Conservation (phyloP, 1,139 yeast genomes). For the Debaryomyces sp. region DNA sequence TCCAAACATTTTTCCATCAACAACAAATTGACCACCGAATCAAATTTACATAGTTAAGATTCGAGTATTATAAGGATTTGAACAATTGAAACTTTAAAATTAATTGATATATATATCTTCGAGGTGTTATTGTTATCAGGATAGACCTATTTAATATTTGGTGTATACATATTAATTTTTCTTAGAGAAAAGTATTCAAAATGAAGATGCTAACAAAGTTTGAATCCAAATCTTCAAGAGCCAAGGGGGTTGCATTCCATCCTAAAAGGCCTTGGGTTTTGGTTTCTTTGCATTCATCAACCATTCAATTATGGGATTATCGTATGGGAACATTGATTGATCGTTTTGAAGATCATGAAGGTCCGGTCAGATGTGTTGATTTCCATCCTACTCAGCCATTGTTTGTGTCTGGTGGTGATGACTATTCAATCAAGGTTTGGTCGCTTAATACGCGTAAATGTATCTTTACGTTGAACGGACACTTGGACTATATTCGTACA, state of each 20-base stretch:
- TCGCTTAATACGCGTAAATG: constrained; percentile 89
- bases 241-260: constrained; percentile 98
- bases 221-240: constrained; percentile 98
- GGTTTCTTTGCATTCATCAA: constrained; percentile 91
- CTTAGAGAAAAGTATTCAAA: constrained; percentile 23
- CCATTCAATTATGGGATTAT: constrained; percentile 98
- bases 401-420: constrained; percentile 97
- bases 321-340: constrained; percentile 98
- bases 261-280: constrained; percentile 97
- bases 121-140: neutral
- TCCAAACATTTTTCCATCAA: constrained; percentile 4
- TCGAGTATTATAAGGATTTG: neutral
- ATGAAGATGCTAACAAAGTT: constrained; percentile 98
- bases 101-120: constrained; percentile 3
- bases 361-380: constrained; percentile 93
- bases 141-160: neutral
- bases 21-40: constrained; percentile 11
- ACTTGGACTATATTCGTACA: constrained; percentile 92
- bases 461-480: constrained; percentile 88
- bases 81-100: constrained; percentile 5
- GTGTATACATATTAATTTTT: neutral
- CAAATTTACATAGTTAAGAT: constrained; percentile 7
- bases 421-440: constrained; percentile 95
- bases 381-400: constrained; percentile 98
- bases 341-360: constrained; percentile 96